These are phyloP conservation scores for Trichosanthes truncata DNA, from an alignment of 306 rosid species.

Conservation along the genomic window DNA sequence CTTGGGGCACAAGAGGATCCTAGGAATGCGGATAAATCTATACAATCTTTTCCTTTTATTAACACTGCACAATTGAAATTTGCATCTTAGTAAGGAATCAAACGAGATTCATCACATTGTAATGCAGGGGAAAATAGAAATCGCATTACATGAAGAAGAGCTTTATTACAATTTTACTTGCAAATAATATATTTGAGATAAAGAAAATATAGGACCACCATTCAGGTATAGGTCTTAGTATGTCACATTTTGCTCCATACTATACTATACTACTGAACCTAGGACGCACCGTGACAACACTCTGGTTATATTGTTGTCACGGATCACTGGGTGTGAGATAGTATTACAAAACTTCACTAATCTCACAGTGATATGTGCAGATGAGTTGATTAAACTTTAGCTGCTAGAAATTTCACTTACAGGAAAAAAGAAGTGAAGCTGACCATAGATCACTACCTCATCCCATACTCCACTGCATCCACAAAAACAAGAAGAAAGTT, in stretches of 20 bases:
- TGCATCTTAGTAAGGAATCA: neutral
- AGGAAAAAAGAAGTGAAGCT: slow-evolving; percentile 24
- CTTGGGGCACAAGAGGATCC: neutral
- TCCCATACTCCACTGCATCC: slow-evolving; percentile 80
- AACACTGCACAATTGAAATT: neutral
- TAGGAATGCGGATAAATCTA: neutral
- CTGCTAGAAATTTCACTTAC: slow-evolving; percentile 20
- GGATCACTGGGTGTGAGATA: neutral
- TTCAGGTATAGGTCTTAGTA: neutral
- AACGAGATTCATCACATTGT: neutral
- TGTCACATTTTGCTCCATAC: neutral
- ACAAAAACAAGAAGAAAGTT: slow-evolving; percentile 9
- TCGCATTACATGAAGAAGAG: neutral
- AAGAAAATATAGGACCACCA: neutral
- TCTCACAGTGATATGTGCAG: neutral
- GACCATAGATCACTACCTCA: slow-evolving; percentile 24
- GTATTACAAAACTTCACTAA: neutral
- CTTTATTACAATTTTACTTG: neutral
- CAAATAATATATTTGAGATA: neutral
- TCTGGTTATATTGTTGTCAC: neutral
- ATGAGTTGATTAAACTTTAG: neutral
- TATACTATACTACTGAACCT: neutral
- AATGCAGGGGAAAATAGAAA: neutral
- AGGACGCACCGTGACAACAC: neutral
- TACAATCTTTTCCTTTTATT: neutral